Base-by-base conservation (phyloP, 2,329 filamentous ascomycete species). In the Lachnellula arida region DNA sequence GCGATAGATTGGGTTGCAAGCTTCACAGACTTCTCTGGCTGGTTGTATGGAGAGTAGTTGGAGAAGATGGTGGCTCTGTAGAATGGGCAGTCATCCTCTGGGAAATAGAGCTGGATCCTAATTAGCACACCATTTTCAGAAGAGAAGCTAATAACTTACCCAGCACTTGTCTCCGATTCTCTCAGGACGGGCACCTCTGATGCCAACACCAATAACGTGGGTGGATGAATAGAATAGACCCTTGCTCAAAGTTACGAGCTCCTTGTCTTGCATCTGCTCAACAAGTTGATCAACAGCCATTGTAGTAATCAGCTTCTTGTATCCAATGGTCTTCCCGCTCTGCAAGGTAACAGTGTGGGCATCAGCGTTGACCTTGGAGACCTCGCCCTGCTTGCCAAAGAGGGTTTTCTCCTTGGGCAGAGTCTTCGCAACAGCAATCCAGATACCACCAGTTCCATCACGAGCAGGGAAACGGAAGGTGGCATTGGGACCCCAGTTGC, bases 61-160 rank as follows among this genome's bases (percentile, higher is more conserved):
- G 93, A 97, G 85, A 99, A 99, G 78, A 99, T 97, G 71, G 94
- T 99, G 70, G 94, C 94, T 67, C 94, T 90, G 82, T 99, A 99
- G 82, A 99, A 99, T 72, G 91, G 91, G 81, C 91, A 97, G 82
- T 99, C 88, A 75, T 96, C 88, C 76, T 99, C 94, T 61, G 94
- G 94, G 85, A 97, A 99, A 84, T 99, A 99, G 64, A 99, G 81
- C 86, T 87, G 55, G 9, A 53, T 32, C 2, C 32, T n/a, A 15
- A 46, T 73, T 66, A 72, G 67, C 53, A 51, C 43, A 46, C 22
- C 11, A 7, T 25, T 22, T 28, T n/a, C 14, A 14, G 1, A 12
- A 37, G 17, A 35, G 6, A 28, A n/a, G 15, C 5, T 9, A 17
- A 40, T 19, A 23, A 70, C 82, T 72, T 78, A 87, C 83, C 92